These are phyloP conservation scores for Trametes elegans DNA, from an alignment of 768 basidiomycete genomes.

Conservation along the genomic window DNA sequence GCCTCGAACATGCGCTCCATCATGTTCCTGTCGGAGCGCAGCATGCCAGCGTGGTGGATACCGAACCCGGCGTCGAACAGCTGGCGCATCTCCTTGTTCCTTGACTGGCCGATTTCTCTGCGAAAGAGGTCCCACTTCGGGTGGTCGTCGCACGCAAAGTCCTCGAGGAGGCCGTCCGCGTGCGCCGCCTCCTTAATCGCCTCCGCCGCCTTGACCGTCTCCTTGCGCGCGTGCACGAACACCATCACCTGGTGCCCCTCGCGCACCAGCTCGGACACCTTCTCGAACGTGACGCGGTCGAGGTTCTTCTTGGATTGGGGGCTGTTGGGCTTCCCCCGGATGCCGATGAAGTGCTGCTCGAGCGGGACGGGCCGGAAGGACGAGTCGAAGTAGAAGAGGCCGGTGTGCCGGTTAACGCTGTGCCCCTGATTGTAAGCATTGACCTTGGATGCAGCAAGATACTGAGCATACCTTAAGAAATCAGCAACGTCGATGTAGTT, in stretches of 20 bases:
- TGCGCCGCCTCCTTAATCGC: slow-evolving; percentile 75
- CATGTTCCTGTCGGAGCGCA: slow-evolving; percentile 90
- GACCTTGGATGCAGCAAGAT: slow-evolving; percentile 2
- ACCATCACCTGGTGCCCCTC: slow-evolving; percentile 99
- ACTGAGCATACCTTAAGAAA: slow-evolving; percentile 67
- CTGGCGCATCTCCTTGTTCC: slow-evolving; percentile 96
- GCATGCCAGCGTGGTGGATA: slow-evolving; percentile 98
- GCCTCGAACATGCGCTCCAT: slow-evolving; percentile 94
- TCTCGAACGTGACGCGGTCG: slow-evolving; percentile 85
- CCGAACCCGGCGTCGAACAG: slow-evolving; percentile 92
- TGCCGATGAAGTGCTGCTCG: slow-evolving; percentile 95
- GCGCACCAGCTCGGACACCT: slow-evolving; percentile 84
- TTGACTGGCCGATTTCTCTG: slow-evolving; percentile 71
- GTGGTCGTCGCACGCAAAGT: slow-evolving; percentile 82
- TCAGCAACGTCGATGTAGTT: slow-evolving; percentile 97
- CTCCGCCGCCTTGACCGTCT: slow-evolving; percentile 91
- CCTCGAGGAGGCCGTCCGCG: slow-evolving; percentile 66
- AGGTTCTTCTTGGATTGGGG: slow-evolving; percentile 75
- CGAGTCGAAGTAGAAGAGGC: slow-evolving; percentile 96
- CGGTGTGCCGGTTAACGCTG: slow-evolving; percentile 82
- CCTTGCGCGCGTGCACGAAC: slow-evolving; percentile 97
- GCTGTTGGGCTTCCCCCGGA: slow-evolving; percentile 85
- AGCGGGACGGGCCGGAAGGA: slow-evolving; percentile 96
- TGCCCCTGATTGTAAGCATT: neutral
- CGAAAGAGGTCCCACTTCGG: slow-evolving; percentile 77